Base-by-base conservation (phyloP, 768 basidiomycete genomes). In the Sporobolomyces roseus region DNA sequence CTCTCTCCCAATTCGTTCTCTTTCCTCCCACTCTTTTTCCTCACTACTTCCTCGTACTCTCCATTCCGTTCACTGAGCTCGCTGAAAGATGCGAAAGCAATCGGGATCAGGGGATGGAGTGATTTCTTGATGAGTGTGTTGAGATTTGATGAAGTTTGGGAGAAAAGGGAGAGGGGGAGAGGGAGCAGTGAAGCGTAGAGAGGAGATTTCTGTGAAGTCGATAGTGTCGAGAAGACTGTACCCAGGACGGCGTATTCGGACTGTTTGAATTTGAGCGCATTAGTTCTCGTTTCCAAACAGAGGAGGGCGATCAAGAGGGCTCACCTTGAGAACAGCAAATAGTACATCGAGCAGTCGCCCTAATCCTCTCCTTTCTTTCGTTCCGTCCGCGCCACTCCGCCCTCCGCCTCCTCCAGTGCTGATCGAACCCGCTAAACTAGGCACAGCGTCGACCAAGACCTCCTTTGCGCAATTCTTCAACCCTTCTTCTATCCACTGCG, bases 1-100 rank as follows among this genome's bases (percentile, higher is more conserved):
- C 73, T 30, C 10, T 75, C 72, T 36, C 70, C 70, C 1, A 72
- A 25, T 54, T 76, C 75, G 61, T 76, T 75, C 63, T 75, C 75
- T 59, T 76, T 74, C 58, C 74, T 33, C 2, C 55, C 61, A 9
- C 59, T 68, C 56, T 66, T 72, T 7, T 13, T 38, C 59, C 74
- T 25, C 25, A 76, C 63, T 63, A 69, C 70, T 33, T 74, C 66
- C 45, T 76, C 75, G 46, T 74, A 76, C 61, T 62, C 66, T 30
- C 53, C 48, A 14, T 14, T 35, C 4, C 71, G 63, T 38, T 68
- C 68, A 8, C 27, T n/a, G 14, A 76, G 60, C 46, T 74, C 74
- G 13, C 45, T n/a, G 48, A 68, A 76, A 16, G 63, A 71, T 1
- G 61, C 63, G 63, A 75, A 74, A 16, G 75, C 75, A 35, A 75